Conservation (phyloP, 176 grass and related monocot species). For the Oropetium thomaeum region DNA sequence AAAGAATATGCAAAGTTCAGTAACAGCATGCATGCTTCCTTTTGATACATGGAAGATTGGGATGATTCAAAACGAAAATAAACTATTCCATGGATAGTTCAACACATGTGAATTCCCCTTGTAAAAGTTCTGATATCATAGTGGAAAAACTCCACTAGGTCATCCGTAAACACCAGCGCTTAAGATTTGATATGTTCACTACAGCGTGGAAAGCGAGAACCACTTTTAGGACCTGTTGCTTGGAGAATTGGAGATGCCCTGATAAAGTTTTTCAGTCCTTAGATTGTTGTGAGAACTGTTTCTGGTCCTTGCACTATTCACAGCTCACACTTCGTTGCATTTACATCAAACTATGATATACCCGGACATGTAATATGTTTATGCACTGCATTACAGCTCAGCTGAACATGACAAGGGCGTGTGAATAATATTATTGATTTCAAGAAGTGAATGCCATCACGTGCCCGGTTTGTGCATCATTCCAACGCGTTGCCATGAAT, state of each 20-base stretch:
- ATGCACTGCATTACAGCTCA: not conserved
- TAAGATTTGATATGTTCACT: not conserved
- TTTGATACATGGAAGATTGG: not conserved
- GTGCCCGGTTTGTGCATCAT: not conserved
- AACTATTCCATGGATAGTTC: not conserved
- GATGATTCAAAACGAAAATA: not conserved
- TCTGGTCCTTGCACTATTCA: constrained; percentile 21
- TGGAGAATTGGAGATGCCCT: not conserved
- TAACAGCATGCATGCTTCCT: not conserved
- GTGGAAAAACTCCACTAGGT: not conserved
- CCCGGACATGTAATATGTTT: not conserved
- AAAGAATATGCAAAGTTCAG: not conserved
- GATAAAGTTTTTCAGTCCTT: not conserved
- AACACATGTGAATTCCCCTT: not conserved
- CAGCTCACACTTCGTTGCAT: too few species aligned
- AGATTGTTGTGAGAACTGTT: not conserved
- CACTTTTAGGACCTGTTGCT: not conserved
- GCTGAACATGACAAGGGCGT: not conserved
- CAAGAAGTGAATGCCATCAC: not conserved
- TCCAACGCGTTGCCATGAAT: not conserved
- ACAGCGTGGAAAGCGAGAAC: not conserved
- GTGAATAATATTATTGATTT: not conserved
- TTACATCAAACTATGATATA: not conserved
- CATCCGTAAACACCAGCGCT: not conserved
- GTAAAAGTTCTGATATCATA: not conserved